These are phyloP conservation scores for Backusella macrospora DNA, from an alignment of 192 early-diverging fungal species.

Conservation along the genomic window DNA sequence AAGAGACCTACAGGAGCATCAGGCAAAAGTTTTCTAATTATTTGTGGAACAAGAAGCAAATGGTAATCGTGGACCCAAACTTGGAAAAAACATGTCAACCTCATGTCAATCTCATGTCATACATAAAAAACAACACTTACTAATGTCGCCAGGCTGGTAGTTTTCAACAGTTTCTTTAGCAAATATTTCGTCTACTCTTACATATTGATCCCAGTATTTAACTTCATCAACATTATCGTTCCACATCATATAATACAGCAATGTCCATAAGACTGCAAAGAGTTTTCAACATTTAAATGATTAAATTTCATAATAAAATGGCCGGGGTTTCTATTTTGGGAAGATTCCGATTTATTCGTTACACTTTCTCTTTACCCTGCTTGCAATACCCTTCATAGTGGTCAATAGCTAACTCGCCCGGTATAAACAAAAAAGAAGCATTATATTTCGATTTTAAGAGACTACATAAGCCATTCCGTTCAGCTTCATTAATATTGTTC, in stretches of 20 bases:
- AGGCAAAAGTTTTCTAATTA: conserved; percentile 82
- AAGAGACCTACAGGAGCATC: conserved; percentile 90
- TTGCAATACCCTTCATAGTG: conserved; percentile 99
- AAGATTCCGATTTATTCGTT: not conserved
- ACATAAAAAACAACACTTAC: conserved; percentile 47
- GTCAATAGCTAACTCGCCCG: conserved; percentile 65
- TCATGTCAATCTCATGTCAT: conserved; percentile 28
- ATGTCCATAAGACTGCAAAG: conserved; percentile 86
- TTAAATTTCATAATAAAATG: conserved; percentile 5
- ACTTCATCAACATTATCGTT: conserved; percentile 64
- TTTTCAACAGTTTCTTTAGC: conserved; percentile 69
- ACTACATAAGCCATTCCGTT: conserved; percentile 55
- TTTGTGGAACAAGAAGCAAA: conserved; percentile 85
- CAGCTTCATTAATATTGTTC: conserved; percentile 51
- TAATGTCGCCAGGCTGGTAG: conserved; percentile 78
- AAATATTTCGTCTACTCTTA: conserved; percentile 78
- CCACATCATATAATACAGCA: conserved; percentile 96
- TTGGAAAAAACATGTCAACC: conserved; percentile 4
- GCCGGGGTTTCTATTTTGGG: not conserved
- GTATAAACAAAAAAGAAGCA: conserved; percentile 80
- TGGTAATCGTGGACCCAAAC: conserved; percentile 99
- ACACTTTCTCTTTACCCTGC: conserved; percentile 56
- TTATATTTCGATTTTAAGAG: conserved; percentile 57
- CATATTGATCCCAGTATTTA: conserved; percentile 79
- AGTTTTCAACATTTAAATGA: not conserved